These are phyloP conservation scores for Ambrosia trifida DNA, from an alignment of 129 eudicot genomes.

Conservation along the genomic window DNA sequence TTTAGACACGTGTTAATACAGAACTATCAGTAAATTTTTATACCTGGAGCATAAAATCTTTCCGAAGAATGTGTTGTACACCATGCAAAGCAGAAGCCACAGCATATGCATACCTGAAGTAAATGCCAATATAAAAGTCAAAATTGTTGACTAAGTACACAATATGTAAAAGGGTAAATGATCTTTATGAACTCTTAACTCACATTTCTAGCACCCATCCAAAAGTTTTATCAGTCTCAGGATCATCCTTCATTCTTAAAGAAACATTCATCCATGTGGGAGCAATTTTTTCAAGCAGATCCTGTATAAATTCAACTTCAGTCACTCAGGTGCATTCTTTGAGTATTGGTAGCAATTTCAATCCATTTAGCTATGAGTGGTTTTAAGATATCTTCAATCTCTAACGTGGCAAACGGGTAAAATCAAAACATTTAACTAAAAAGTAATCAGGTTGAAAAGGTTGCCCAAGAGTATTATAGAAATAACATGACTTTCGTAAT, in stretches of 20 bases:
- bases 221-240: conserved; percentile 70
- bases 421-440: conserved; percentile 1
- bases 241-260: conserved; percentile 73
- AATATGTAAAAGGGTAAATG: conserved; percentile 8
- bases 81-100: conserved; percentile 85
- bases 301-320: conserved; percentile 36
- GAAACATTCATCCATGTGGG: conserved; percentile 86
- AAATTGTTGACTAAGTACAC: not conserved
- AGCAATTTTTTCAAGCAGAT: conserved; percentile 59
- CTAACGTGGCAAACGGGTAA: not conserved
- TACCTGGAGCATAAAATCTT: conserved; percentile 84
- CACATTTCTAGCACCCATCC: conserved; percentile 89
- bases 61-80: conserved; percentile 72
- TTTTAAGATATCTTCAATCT: not conserved
- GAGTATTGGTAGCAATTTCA: not conserved
- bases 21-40: conserved; percentile 1
- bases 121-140: conserved; percentile 28
- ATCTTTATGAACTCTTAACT: conserved; percentile 24
- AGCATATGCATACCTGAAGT: conserved; percentile 73
- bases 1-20: not conserved
- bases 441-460: not conserved
- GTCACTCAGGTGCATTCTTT: conserved; percentile 17
- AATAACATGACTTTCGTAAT: not conserved
- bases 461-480: not conserved
- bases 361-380: not conserved